These are phyloP conservation scores for Podila epicladia DNA, from an alignment of 192 early-diverging fungal genomes.

Conservation along the genomic window DNA sequence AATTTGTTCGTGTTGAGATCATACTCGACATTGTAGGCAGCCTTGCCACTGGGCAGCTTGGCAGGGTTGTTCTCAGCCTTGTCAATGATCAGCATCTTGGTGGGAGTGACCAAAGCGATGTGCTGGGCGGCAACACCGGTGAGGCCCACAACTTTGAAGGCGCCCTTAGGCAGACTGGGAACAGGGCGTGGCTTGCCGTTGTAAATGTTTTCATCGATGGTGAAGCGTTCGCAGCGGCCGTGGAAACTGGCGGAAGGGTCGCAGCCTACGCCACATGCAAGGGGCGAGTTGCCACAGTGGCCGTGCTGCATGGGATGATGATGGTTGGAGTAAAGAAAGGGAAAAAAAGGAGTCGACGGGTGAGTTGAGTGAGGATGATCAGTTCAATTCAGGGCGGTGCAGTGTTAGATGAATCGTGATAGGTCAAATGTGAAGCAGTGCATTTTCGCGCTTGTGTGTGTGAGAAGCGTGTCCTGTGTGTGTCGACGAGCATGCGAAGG, in stretches of 20 bases:
- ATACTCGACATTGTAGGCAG: slow-evolving; percentile 57
- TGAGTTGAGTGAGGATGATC: background rate
- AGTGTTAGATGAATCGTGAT: background rate
- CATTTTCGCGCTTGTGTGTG: background rate
- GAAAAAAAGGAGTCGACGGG: background rate
- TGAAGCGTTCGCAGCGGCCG: slow-evolving; percentile 22
- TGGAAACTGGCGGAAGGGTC: slow-evolving; percentile 28
- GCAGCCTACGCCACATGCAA: slow-evolving; percentile 40
- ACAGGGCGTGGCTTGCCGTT: slow-evolving; percentile 26
- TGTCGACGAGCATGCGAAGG: background rate
- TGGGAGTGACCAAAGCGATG: slow-evolving; percentile 39
- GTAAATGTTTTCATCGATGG: background rate
- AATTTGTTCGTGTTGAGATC: slow-evolving; percentile 54
- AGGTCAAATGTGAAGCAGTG: background rate
- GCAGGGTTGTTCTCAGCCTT: slow-evolving; percentile 57
- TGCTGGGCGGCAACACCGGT: slow-evolving; percentile 65
- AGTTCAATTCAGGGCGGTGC: slow-evolving; percentile 1
- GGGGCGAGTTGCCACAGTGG: slow-evolving; percentile 41
- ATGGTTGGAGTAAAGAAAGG: background rate
- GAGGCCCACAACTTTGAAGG: slow-evolving; percentile 53
- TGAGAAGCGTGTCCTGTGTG: background rate
- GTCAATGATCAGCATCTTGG: slow-evolving; percentile 66
- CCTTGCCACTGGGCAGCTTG: slow-evolving; percentile 44
- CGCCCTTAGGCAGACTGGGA: slow-evolving; percentile 38
- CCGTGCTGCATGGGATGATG: slow-evolving; percentile 21